Percentiles rank a stretch among this genome's conserved stretches.
phyloP scores from a whole-genome alignment of 2,329 filamentous ascomycete species.

The Colletotrichum chrysophilum region DNA sequence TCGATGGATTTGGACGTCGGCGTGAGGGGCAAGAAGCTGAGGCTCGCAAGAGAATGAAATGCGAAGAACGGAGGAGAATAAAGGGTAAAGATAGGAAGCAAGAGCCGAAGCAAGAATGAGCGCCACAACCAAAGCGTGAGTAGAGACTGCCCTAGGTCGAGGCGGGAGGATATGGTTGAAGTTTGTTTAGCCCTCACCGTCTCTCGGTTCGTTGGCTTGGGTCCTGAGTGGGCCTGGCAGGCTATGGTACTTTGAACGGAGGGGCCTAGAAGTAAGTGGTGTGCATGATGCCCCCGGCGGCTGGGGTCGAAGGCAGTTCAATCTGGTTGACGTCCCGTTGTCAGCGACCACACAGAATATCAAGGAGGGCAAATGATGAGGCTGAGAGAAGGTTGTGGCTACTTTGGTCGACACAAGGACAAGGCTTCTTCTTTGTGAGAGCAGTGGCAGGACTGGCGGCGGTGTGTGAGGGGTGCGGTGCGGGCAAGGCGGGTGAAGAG shows the following conservation, averaged over 20 bases:
- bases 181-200: neutral
- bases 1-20: neutral
- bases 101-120: neutral
- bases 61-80: neutral
- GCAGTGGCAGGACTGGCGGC: neutral
- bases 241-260: slow-evolving; percentile 6
- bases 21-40: neutral
- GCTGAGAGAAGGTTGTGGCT: neutral
- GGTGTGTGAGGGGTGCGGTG: neutral
- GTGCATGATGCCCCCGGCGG: slow-evolving; percentile 6
- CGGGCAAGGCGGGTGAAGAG: neutral
- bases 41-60: neutral
- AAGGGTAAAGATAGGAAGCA: neutral
- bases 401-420: neutral
- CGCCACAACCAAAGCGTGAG: neutral
- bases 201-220: neutral
- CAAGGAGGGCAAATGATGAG: neutral
- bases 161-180: neutral
- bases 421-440: neutral
- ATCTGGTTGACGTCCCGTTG: neutral
- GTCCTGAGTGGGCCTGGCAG: neutral
- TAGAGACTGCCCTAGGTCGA: neutral
- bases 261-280: slow-evolving; percentile 1
- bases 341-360: neutral
- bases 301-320: neutral